Conservation (phyloP, 225 moss, liverwort and hornwort species). For the Bryoerythrophyllum caledonicum region DNA sequence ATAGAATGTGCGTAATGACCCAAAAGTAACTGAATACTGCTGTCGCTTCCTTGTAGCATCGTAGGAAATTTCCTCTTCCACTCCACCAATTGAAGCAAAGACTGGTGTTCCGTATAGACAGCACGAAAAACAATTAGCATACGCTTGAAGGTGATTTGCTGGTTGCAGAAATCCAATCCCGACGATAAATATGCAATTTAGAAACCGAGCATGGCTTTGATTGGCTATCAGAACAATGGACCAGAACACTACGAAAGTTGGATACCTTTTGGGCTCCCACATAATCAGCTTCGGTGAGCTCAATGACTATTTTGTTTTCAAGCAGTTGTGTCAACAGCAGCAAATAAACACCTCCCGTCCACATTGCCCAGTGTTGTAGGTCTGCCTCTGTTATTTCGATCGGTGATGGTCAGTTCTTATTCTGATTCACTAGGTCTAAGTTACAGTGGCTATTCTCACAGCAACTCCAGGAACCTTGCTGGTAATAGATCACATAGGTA, state of each 20-base stretch:
- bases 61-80: conserved; percentile 77
- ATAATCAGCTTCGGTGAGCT: conserved; percentile 77
- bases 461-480: conserved; percentile 15
- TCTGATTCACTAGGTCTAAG: conserved; percentile 4
- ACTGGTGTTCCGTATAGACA: conserved; percentile 42
- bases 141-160: conserved; percentile 1
- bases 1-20: conserved; percentile 92
- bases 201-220: no score
- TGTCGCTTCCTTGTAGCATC: conserved; percentile 74
- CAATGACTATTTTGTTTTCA: conserved; percentile 87
- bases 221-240: conserved; percentile 9
- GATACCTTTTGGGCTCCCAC: conserved; percentile 75
- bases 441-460: conserved; percentile 13
- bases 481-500: conserved; percentile 4
- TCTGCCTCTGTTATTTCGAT: conserved; percentile 65
- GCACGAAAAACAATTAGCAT: conserved; percentile 22
- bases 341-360: conserved; percentile 86
- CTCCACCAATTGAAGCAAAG: conserved; percentile 77
- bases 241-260: conserved; percentile 12
- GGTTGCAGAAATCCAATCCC: conserved; percentile 16
- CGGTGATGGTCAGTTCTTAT: conserved; percentile 20
- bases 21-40: conserved; percentile 83
- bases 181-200: no score
- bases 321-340: conserved; percentile 83
- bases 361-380: conserved; percentile 83